Conservation (phyloP, 1,284 basidiomycete genomes). For the Ceratobasidium sp. region DNA sequence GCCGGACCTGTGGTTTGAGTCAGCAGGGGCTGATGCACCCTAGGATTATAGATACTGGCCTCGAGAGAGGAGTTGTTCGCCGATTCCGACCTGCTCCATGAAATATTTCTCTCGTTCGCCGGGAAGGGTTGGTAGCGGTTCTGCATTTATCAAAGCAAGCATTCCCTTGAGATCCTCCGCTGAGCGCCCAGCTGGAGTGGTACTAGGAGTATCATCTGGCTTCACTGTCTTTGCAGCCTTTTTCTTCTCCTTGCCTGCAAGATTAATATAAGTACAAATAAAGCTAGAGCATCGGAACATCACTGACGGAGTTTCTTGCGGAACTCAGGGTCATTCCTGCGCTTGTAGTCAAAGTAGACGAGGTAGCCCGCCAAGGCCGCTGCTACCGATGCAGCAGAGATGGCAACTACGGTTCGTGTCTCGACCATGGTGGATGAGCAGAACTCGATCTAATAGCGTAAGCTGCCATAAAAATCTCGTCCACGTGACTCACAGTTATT, state of each 20-base stretch:
- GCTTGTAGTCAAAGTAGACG: slow-evolving; percentile 94
- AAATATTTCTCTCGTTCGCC: slow-evolving; percentile 90
- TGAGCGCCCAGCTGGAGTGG: slow-evolving; percentile 18
- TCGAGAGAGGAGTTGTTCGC: slow-evolving; percentile 84
- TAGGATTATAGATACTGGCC: slow-evolving; percentile 64
- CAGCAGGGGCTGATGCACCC: slow-evolving; percentile 45
- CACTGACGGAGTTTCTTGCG: slow-evolving; percentile 87
- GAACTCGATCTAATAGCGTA: slow-evolving; percentile 23
- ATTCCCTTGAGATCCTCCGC: slow-evolving; percentile 71
- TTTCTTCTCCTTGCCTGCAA: slow-evolving; percentile 89
- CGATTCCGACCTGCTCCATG: slow-evolving; percentile 88
- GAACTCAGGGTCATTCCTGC: slow-evolving; percentile 89
- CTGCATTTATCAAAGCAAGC: slow-evolving; percentile 72
- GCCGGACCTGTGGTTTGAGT: slow-evolving; percentile 70
- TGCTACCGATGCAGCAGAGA: slow-evolving; percentile 74
- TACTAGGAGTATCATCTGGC: slow-evolving; percentile 60
- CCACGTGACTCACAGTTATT: slow-evolving; percentile 21
- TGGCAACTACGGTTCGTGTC: slow-evolving; percentile 62
- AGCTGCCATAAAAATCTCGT: slow-evolving; percentile 27
- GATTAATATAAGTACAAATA: slow-evolving; percentile 10
- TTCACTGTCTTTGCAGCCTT: slow-evolving; percentile 77
- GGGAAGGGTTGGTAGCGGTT: slow-evolving; percentile 74
- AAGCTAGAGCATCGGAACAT: background rate
- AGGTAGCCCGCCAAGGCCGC: slow-evolving; percentile 82
- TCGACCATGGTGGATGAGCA: slow-evolving; percentile 53